These are phyloP conservation scores for Talinum fruticosum DNA, from an alignment of 148 eudicot genomes.

Conservation along the genomic window DNA sequence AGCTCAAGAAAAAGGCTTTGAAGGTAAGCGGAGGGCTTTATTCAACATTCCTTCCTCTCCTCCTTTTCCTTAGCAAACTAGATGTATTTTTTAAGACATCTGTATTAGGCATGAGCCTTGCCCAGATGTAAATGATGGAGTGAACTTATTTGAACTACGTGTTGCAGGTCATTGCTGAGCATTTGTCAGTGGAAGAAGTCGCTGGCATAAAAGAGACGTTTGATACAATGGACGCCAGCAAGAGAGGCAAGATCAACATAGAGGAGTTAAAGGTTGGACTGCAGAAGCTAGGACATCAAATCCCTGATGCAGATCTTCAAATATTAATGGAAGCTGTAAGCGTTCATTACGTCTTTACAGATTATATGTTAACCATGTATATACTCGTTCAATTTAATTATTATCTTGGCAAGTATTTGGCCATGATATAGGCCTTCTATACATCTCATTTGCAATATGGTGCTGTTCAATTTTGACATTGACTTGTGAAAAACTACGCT, in stretches of 20 bases:
- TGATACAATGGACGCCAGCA: constrained; percentile 58
- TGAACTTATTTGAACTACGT: constrained; percentile 10
- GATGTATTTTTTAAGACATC: no score
- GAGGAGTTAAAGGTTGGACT: constrained; percentile 62
- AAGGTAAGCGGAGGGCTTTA: constrained; percentile 36
- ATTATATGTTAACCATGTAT: no score
- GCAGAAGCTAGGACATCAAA: constrained; percentile 64
- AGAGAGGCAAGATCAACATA: constrained; percentile 58
- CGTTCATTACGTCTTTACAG: background rate
- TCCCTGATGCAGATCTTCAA: constrained; percentile 71
- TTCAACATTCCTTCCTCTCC: background rate
- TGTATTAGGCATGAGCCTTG: background rate
- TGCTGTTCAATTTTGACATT: background rate
- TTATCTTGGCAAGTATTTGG: background rate
- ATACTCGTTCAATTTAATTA: no score
- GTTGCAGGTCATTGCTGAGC: constrained; percentile 75
- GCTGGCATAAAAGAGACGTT: constrained; percentile 80
- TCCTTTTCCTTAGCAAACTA: background rate
- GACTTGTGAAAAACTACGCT: no score
- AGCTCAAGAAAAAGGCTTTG: constrained; percentile 82
- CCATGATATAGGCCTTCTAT: background rate
- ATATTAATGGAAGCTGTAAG: constrained; percentile 75
- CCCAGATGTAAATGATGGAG: background rate
- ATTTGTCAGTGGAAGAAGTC: constrained; percentile 73
- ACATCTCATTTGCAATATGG: background rate